Conservation (phyloP, 805 yeast species). For the Pichia sporocuriosa region DNA sequence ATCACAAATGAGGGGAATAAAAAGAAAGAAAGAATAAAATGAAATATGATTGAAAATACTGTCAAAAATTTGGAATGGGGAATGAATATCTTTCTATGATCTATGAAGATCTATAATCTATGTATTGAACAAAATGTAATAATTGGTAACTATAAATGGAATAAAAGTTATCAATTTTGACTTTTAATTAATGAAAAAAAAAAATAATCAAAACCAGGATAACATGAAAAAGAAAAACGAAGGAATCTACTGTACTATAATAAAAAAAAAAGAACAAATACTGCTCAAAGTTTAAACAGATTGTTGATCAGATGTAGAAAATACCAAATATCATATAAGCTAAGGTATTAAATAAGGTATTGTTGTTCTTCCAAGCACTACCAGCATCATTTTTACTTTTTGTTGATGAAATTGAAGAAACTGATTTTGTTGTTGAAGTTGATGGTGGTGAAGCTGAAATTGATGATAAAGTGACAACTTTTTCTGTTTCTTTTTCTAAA, state of each 20-base stretch:
- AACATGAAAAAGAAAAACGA: not conserved
- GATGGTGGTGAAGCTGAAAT: conserved; percentile 12
- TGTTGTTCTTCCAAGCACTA: not conserved
- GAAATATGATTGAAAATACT: too few relatives aligned
- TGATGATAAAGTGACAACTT: conserved; percentile 18
- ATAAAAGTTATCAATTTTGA: too few relatives aligned
- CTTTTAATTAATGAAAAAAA: too few relatives aligned
- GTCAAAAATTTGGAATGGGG: too few relatives aligned
- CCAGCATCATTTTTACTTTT: conserved; percentile 3
- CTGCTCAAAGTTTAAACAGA: too few relatives aligned
- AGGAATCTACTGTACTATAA: not conserved
- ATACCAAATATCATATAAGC: not conserved
- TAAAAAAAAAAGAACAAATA: not conserved
- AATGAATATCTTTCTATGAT: too few relatives aligned
- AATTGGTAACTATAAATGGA: too few relatives aligned
- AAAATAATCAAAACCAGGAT: too few relatives aligned
- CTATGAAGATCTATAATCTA: too few relatives aligned
- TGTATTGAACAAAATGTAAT: too few relatives aligned
- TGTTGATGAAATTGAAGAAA: not conserved
- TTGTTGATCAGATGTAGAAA: not conserved
- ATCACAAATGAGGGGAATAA: too few relatives aligned
- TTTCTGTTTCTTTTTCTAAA: conserved; percentile 16
- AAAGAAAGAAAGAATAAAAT: too few relatives aligned
- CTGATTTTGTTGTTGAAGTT: conserved; percentile 1
- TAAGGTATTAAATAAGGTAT: not conserved